Conservation (phyloP, 371 early-diverging fungal species). For the Fennellomyces sp. region DNA sequence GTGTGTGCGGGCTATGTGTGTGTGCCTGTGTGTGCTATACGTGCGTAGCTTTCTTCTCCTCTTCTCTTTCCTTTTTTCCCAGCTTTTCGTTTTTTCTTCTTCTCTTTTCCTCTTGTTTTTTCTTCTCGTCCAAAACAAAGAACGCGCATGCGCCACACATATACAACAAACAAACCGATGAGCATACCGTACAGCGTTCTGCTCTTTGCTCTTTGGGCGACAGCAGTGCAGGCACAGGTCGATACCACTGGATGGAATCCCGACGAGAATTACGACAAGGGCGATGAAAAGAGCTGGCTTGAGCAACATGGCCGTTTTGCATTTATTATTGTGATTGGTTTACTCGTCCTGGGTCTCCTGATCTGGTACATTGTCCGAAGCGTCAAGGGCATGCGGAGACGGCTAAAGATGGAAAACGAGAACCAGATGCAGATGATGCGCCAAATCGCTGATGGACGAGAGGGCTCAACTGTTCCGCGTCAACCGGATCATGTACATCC, state of each 20-base stretch:
- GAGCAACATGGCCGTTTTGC: constrained; percentile 21
- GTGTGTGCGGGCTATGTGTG: no score
- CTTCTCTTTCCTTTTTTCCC: neutral
- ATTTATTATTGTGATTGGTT: constrained; percentile 23
- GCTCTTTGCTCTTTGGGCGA: no score
- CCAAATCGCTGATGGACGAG: constrained; percentile 1
- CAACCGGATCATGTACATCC: neutral
- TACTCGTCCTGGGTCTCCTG: constrained; percentile 12
- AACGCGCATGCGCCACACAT: neutral
- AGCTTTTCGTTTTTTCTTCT: neutral
- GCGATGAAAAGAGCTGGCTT: constrained; percentile 16
- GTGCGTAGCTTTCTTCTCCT: no score
- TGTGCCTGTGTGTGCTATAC: no score
- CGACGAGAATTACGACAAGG: neutral
- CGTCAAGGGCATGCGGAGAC: constrained; percentile 23
- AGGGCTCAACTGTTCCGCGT: neutral
- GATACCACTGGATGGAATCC: constrained; percentile 8
- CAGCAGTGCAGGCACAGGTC: constrained; percentile 1
- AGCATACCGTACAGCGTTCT: no score
- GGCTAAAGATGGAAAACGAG: constrained; percentile 20
- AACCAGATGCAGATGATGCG: constrained; percentile 21
- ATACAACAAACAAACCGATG: neutral
- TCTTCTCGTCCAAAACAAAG: neutral
- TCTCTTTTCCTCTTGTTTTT: neutral
- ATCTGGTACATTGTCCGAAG: constrained; percentile 23